phyloP scores from a whole-genome alignment of 257 asterid genomes.

The Petunia secreta region DNA sequence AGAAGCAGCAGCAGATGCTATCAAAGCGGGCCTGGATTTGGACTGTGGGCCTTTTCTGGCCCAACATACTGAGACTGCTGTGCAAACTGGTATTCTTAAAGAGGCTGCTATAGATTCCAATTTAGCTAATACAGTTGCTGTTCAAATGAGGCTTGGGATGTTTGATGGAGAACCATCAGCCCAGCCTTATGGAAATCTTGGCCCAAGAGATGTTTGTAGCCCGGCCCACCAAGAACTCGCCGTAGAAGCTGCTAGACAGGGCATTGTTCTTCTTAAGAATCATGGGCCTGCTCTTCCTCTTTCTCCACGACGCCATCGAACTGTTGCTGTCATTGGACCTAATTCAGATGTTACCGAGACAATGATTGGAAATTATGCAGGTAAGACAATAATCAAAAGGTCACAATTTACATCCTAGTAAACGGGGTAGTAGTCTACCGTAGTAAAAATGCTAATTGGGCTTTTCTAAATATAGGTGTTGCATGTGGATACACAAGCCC shows the following conservation, averaged over 20 bases:
- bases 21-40: slow-evolving; percentile 86
- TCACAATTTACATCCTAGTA: not conserved
- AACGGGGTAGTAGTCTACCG: not conserved
- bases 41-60: slow-evolving; percentile 74
- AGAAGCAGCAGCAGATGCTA: slow-evolving; percentile 80
- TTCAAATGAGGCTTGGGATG: slow-evolving; percentile 86
- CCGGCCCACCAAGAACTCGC: slow-evolving; percentile 72
- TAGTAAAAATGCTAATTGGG: no score
- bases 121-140: slow-evolving; percentile 56
- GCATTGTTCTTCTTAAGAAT: slow-evolving; percentile 75
- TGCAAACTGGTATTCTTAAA: slow-evolving; percentile 54
- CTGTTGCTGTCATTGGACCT: slow-evolving; percentile 78
- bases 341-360: slow-evolving; percentile 70
- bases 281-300: slow-evolving; percentile 67
- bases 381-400: slow-evolving; percentile 34
- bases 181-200: slow-evolving; percentile 59
- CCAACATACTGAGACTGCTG: slow-evolving; percentile 66
- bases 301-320: slow-evolving; percentile 51
- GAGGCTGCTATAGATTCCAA: slow-evolving; percentile 60
- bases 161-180: slow-evolving; percentile 76
- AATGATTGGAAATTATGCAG: slow-evolving; percentile 87
- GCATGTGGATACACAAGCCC: slow-evolving; percentile 80
- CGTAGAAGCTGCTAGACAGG: slow-evolving; percentile 79
- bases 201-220: slow-evolving; percentile 69
- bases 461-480: slow-evolving; percentile 16